A percentile compares a stretch with the other conserved stretches of the same genome.
Evolutionary conservation across 768 basidiomycete species (phyloP).

Genomic region (Mycena polygramma): DNA sequence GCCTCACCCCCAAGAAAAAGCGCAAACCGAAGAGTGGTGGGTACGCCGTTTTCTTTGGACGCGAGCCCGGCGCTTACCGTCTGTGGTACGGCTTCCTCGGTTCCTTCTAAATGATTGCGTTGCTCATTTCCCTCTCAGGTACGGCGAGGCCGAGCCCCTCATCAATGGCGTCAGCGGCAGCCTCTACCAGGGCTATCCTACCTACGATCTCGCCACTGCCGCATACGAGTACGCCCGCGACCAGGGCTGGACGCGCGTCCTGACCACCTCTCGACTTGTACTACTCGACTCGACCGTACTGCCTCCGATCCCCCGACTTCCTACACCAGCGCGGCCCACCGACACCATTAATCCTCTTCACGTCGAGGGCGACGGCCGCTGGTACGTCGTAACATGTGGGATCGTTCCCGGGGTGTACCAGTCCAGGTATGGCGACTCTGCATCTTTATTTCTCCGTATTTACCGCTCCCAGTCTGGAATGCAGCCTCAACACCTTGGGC

Average conservation of each 20-base stretch:
- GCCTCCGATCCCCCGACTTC: too few species aligned
- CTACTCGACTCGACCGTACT: background rate
- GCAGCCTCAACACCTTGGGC: background rate
- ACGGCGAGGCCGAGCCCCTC: background rate
- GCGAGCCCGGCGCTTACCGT: background rate
- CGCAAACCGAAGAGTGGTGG: background rate
- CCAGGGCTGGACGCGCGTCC: background rate
- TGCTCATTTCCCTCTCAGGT: background rate
- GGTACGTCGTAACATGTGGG: background rate
- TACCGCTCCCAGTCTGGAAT: background rate
- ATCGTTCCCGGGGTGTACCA: background rate
- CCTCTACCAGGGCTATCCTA: background rate
- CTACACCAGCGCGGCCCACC: too few species aligned
- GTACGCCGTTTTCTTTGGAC: background rate
- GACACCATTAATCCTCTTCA: background rate
- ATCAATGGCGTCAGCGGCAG: background rate
- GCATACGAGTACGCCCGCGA: background rate
- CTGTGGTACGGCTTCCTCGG: background rate
- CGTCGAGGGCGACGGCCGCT: background rate
- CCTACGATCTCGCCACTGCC: background rate
- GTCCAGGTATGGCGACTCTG: constrained; percentile 3
- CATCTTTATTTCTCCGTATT: too few species aligned
- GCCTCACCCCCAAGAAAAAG: background rate
- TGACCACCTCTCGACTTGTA: too few species aligned
- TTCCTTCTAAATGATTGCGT: too few species aligned